phyloP scores from a whole-genome alignment of 1,284 basidiomycete genomes.

The Exobasidium rhododendri region DNA sequence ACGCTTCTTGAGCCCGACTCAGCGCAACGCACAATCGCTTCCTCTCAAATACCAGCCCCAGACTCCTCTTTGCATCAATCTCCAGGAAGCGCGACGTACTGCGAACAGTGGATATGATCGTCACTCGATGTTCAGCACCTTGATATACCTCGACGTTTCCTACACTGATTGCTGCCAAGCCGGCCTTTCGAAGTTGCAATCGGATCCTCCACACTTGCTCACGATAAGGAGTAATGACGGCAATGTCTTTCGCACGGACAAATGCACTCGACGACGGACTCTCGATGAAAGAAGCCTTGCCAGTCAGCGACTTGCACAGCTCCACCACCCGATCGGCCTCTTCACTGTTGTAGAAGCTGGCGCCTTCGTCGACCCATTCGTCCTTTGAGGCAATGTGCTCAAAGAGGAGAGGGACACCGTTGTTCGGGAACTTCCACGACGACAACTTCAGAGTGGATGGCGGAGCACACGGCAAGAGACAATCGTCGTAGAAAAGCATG shows the following conservation, averaged over 20 bases:
- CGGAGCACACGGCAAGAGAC: slow-evolving; percentile 29
- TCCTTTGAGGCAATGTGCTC: slow-evolving; percentile 49
- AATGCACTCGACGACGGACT: background rate
- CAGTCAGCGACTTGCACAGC: slow-evolving; percentile 32
- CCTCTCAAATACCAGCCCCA: slow-evolving; percentile 55
- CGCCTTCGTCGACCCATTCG: slow-evolving; percentile 55
- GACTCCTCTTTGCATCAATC: slow-evolving; percentile 43
- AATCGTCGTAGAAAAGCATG: slow-evolving; percentile 56
- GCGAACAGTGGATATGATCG: slow-evolving; percentile 55
- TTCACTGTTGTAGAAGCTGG: slow-evolving; percentile 12
- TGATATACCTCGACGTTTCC: slow-evolving; percentile 19
- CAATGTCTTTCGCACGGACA: slow-evolving; percentile 46
- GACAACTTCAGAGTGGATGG: slow-evolving; percentile 13
- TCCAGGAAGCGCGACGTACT: slow-evolving; percentile 49
- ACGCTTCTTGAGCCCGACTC: slow-evolving; percentile 56
- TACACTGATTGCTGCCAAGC: slow-evolving; percentile 48
- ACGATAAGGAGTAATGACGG: slow-evolving; percentile 56
- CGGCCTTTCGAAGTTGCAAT: slow-evolving; percentile 41
- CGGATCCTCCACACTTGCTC: slow-evolving; percentile 58
- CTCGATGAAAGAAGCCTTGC: background rate
- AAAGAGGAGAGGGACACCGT: slow-evolving; percentile 53
- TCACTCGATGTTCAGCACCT: slow-evolving; percentile 34
- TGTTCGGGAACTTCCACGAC: slow-evolving; percentile 50
- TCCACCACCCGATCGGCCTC: slow-evolving; percentile 47
- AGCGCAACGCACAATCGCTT: slow-evolving; percentile 58